Base-by-base conservation (phyloP, 345 rosid species). In the Aquilaria yunnanensis region DNA sequence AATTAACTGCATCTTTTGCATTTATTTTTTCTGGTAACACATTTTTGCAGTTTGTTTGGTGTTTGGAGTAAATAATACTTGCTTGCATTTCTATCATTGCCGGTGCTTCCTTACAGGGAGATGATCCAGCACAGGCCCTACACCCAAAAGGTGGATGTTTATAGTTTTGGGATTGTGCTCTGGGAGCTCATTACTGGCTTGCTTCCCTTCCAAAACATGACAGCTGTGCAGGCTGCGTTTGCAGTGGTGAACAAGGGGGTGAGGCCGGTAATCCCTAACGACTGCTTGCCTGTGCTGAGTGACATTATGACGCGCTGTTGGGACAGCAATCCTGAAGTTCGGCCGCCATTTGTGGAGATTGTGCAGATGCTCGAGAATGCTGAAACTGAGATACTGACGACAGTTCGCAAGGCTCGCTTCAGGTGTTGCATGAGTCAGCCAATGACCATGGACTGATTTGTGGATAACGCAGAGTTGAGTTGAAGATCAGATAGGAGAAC, bases 61-160 rank as follows among this genome's bases (percentile, higher is more conserved):
- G 43, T 4, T 37, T 37, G 8, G 43, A 37, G 5, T 37, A 37
- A 37, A 37, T 2, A 37, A 37, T 37, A 5, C 43, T 37, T 37
- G 43, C 7, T 37, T 37, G 5, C 43, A 3, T 37, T 37, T 37
- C 2, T 8, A 37, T 10, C 5, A 11, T 33, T 60, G 30, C 23
- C 23, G 23, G 23, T 23, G 23, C 23, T 23, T 23, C 23, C 23
- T 13, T 76, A 65, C 81, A 82, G 83, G 55, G 81, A 82, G 74
- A 79, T 82, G 83, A 82, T 79, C 49, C 83, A 79, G 75, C 86
- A 77, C 56, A 62, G 81, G 70, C 83, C 86, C 55, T 82, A 79
- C 76, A 77, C 79, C 0, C 83, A 79, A 60, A 82, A 79, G 59
- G 86, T 79, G 23, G 86, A 82, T 30, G 84, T 82, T 34, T 82